Conservation (phyloP, 352 stramenopile genomes). For the Plasmopara halstedii region DNA sequence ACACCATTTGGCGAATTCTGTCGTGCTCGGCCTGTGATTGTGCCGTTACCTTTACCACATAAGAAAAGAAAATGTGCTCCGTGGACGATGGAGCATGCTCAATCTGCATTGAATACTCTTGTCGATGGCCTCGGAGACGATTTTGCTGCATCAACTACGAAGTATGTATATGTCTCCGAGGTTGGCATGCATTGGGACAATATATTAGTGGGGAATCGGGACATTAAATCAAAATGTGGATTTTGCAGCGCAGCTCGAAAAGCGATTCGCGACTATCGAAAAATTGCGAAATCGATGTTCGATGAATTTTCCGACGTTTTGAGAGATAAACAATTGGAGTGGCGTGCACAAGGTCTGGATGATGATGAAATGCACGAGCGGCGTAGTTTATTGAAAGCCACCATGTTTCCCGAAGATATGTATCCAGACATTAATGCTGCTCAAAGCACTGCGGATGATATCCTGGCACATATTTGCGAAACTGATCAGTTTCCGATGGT, state of each 20-base stretch:
- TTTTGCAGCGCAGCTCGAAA: slow-evolving; percentile 31
- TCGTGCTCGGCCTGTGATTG: slow-evolving; percentile 19
- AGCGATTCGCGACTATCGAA: slow-evolving; percentile 32
- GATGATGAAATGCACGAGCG: slow-evolving; percentile 44
- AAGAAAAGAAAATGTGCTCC: slow-evolving; percentile 3
- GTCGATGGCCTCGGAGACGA: slow-evolving; percentile 30
- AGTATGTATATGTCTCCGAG: slow-evolving; percentile 42
- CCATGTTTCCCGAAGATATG: slow-evolving; percentile 41
- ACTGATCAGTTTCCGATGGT: slow-evolving; percentile 37
- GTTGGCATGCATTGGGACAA: slow-evolving; percentile 47
- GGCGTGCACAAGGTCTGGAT: slow-evolving; percentile 31
- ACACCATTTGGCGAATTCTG: slow-evolving; percentile 30
- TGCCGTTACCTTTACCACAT: slow-evolving; percentile 10
- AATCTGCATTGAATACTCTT: slow-evolving; percentile 15
- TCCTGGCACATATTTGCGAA: slow-evolving; percentile 49
- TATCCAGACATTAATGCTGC: slow-evolving; percentile 43
- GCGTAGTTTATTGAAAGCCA: slow-evolving; percentile 36
- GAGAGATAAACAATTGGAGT: slow-evolving; percentile 24
- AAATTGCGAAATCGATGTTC: slow-evolving; percentile 27
- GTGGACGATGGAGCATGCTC: slow-evolving; percentile 26
- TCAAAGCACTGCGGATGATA: slow-evolving; percentile 35
- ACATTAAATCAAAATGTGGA: slow-evolving; percentile 13
- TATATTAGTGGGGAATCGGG: slow-evolving; percentile 14
- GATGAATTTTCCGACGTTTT: slow-evolving; percentile 36
- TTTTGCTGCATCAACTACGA: slow-evolving; percentile 16